Evolutionary conservation across 192 early-diverging fungal genomes (phyloP).

Genomic region (Mortierella claussenii): DNA sequence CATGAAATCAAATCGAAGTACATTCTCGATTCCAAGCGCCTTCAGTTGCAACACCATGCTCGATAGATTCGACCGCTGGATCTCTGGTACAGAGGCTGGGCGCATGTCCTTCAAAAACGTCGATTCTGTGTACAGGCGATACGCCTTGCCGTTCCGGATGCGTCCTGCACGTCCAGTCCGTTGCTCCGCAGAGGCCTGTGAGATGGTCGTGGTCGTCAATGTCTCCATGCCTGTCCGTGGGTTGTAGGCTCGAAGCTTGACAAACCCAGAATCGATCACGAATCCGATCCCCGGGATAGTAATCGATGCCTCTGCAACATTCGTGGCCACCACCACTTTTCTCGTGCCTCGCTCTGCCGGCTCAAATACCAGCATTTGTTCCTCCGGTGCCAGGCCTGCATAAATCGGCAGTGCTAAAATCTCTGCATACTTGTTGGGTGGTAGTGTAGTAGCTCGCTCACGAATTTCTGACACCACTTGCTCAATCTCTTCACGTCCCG

Average conservation of each 20-base stretch:
- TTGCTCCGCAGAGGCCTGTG: constrained; percentile 94
- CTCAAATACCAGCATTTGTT: constrained; percentile 75
- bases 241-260: constrained; percentile 86
- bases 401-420: constrained; percentile 72
- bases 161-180: constrained; percentile 95
- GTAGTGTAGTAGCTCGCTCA: constrained; percentile 64
- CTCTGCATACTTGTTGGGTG: constrained; percentile 36
- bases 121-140: constrained; percentile 89
- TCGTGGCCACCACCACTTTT: constrained; percentile 91
- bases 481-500: constrained; percentile 83
- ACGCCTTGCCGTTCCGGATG: constrained; percentile 89
- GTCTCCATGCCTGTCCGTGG: constrained; percentile 94
- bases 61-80: constrained; percentile 82
- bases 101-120: constrained; percentile 83
- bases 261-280: constrained; percentile 85
- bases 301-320: constrained; percentile 88
- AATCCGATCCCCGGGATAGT: constrained; percentile 81
- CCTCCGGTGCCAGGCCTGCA: constrained; percentile 74
- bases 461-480: constrained; percentile 65
- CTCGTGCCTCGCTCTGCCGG: constrained; percentile 63
- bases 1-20: constrained; percentile 82
- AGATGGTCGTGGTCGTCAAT: constrained; percentile 87
- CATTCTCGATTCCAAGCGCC: constrained; percentile 84
- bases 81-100: constrained; percentile 91
- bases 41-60: constrained; percentile 79